These are phyloP conservation scores for Monosporozyma solicola DNA, from an alignment of 805 yeast genomes.

Conservation along the genomic window DNA sequence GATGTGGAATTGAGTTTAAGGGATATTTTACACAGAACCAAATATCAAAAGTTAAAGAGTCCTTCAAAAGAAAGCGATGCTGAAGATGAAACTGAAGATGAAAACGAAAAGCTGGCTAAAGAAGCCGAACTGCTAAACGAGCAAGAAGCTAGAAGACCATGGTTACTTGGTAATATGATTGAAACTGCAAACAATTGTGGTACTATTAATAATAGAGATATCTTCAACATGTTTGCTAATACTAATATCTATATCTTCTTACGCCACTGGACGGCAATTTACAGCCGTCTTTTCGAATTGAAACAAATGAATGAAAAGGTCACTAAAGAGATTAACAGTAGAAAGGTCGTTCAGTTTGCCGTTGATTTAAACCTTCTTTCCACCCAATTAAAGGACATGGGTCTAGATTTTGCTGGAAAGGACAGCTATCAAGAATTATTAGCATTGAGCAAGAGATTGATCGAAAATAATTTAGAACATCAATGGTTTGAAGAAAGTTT, in stretches of 20 bases:
- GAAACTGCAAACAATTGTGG: slow-evolving; percentile 27
- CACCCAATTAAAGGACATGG: slow-evolving; percentile 72
- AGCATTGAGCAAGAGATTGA: slow-evolving; percentile 59
- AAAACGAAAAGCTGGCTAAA: slow-evolving; percentile 13
- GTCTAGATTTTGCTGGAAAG: slow-evolving; percentile 58
- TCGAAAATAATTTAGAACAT: slow-evolving; percentile 87
- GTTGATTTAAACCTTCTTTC: slow-evolving; percentile 75
- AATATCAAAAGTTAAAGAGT: slow-evolving; percentile 32
- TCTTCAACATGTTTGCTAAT: slow-evolving; percentile 76
- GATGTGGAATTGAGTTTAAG: slow-evolving; percentile 17
- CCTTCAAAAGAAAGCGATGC: slow-evolving; percentile 8
- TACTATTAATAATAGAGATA: slow-evolving; percentile 35
- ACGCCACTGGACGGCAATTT: slow-evolving; percentile 75
- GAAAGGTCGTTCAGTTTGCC: slow-evolving; percentile 69
- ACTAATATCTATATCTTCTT: slow-evolving; percentile 82
- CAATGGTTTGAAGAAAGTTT: slow-evolving; percentile 92
- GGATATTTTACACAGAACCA: slow-evolving; percentile 27
- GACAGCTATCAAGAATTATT: slow-evolving; percentile 76
- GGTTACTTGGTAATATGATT: slow-evolving; percentile 28
- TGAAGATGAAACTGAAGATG: slow-evolving; percentile 18
- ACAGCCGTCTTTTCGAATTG: slow-evolving; percentile 70
- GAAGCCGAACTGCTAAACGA: slow-evolving; percentile 26
- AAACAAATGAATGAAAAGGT: slow-evolving; percentile 64
- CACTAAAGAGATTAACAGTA: slow-evolving; percentile 55
- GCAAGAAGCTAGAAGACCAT: slow-evolving; percentile 27